phyloP scores from a whole-genome alignment of 768 basidiomycete species.

The Podaxis sp. region DNA sequence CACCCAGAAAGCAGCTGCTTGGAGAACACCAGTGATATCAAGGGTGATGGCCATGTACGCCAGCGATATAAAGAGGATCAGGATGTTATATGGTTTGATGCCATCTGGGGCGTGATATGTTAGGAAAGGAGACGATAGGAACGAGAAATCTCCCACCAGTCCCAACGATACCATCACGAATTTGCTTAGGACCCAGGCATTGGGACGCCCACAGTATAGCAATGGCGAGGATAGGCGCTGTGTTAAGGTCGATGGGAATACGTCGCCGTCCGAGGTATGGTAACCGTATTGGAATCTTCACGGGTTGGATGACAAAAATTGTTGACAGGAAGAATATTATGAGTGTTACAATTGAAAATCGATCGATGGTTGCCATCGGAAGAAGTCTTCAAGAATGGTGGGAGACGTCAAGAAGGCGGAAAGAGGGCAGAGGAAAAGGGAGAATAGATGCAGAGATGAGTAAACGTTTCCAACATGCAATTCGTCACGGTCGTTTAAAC shows the following conservation, averaged over 20 bases:
- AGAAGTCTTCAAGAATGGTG: slow-evolving; percentile 25
- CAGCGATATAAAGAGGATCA: slow-evolving; percentile 88
- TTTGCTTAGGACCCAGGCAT: slow-evolving; percentile 46
- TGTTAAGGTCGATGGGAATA: slow-evolving; percentile 48
- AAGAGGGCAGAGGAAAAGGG: background rate
- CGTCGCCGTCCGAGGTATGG: slow-evolving; percentile 29
- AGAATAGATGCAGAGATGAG: background rate
- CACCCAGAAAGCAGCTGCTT: slow-evolving; percentile 88
- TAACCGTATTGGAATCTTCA: slow-evolving; percentile 33
- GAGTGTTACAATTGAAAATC: slow-evolving; percentile 41
- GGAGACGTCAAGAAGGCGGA: slow-evolving; percentile 29
- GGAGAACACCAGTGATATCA: slow-evolving; percentile 85
- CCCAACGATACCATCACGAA: slow-evolving; percentile 75
- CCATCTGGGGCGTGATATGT: slow-evolving; percentile 40
- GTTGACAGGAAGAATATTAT: slow-evolving; percentile 55
- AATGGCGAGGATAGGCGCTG: slow-evolving; percentile 54
- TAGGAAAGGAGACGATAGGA: background rate
- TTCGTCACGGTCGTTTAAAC: background rate
- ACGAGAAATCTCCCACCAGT: slow-evolving; percentile 22
- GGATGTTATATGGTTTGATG: slow-evolving; percentile 88
- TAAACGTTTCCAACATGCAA: background rate
- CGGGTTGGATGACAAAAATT: slow-evolving; percentile 48
- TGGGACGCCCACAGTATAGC: slow-evolving; percentile 55
- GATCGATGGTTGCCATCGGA: slow-evolving; percentile 8
- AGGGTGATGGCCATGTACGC: slow-evolving; percentile 93